These are phyloP conservation scores for Ophiostoma populinum DNA, from an alignment of 2,329 filamentous ascomycete species.

Conservation along the genomic window DNA sequence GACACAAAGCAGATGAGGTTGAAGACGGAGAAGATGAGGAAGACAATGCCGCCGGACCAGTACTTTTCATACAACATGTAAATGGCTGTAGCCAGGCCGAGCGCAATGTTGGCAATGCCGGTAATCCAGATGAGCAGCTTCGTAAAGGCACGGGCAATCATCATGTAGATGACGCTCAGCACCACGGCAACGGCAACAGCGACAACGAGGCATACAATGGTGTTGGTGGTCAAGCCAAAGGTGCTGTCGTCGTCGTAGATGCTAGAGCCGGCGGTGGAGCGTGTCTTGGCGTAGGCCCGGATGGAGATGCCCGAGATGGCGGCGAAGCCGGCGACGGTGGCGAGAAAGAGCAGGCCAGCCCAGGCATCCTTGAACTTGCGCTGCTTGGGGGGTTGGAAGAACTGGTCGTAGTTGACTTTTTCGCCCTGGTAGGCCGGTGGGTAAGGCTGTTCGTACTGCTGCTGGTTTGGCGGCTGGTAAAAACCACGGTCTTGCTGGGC, in stretches of 20 bases:
- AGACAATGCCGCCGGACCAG: slow-evolving; percentile 75
- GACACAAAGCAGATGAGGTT: slow-evolving; percentile 67
- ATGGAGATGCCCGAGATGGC: slow-evolving; percentile 11
- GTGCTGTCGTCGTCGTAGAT: slow-evolving; percentile 52
- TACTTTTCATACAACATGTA: slow-evolving; percentile 67
- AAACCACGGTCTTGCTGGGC: too few species aligned
- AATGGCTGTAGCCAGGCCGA: slow-evolving; percentile 70
- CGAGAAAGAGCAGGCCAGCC: slow-evolving; percentile 52
- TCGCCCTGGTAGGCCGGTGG: neutral
- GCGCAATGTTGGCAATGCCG: slow-evolving; percentile 70
- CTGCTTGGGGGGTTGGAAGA: slow-evolving; percentile 55
- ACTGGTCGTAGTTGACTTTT: slow-evolving; percentile 46
- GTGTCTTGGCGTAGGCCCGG: slow-evolving; percentile 24
- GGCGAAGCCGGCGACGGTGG: slow-evolving; percentile 12
- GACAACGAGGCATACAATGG: slow-evolving; percentile 69
- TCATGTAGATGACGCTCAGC: slow-evolving; percentile 62
- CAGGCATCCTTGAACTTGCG: slow-evolving; percentile 87
- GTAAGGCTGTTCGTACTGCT: neutral
- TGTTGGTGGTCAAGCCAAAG: slow-evolving; percentile 63
- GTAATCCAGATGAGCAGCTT: slow-evolving; percentile 90
- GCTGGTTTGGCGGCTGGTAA: neutral
- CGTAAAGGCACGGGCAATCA: slow-evolving; percentile 57
- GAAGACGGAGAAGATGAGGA: slow-evolving; percentile 67
- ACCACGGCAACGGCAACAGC: slow-evolving; percentile 56
- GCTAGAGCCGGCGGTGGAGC: slow-evolving; percentile 46